Percentiles rank a stretch among this genome's conserved stretches.
Evolutionary conservation across 2,329 filamentous ascomycete genomes (phyloP).

Genomic region (Chaetomiaceae sp.): DNA sequence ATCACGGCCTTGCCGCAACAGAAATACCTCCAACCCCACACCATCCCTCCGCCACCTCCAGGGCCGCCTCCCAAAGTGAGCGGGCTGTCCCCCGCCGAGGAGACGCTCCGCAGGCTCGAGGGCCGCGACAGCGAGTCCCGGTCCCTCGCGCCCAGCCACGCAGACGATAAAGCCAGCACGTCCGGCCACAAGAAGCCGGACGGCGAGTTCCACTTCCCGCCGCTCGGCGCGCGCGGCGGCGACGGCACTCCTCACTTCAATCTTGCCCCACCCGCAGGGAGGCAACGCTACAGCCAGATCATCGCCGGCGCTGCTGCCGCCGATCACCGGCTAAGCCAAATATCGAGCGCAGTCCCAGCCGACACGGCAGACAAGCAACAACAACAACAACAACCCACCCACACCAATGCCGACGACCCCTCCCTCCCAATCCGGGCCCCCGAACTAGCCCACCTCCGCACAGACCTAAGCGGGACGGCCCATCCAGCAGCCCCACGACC

Average conservation of each 20-base stretch:
- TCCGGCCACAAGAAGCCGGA: slow-evolving; percentile 30
- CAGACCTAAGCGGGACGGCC: slow-evolving; percentile 32
- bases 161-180: slow-evolving; percentile 31
- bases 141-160: slow-evolving; percentile 20
- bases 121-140: slow-evolving; percentile 43
- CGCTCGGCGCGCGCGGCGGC: slow-evolving; percentile 41
- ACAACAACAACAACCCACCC: slow-evolving; percentile 12
- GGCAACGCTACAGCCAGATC: slow-evolving; percentile 31
- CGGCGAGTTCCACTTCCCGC: slow-evolving; percentile 55
- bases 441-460: slow-evolving; percentile 55
- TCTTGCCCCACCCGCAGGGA: slow-evolving; percentile 44
- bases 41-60: slow-evolving; percentile 33
- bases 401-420: slow-evolving; percentile 1
- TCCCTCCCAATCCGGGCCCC: slow-evolving; percentile 37
- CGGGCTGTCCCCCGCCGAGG: slow-evolving; percentile 34
- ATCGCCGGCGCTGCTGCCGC: slow-evolving; percentile 19
- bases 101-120: slow-evolving; percentile 46
- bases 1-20: slow-evolving; percentile 74
- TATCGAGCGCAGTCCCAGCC: slow-evolving; percentile 7
- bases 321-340: slow-evolving; percentile 22
- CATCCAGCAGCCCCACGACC: slow-evolving; percentile 36
- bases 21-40: slow-evolving; percentile 56
- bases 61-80: slow-evolving; percentile 27
- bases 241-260: slow-evolving; percentile 53
- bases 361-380: slow-evolving; percentile 5